phyloP scores from a whole-genome alignment of 371 early-diverging fungal genomes.

The Actinomucor elegans region DNA sequence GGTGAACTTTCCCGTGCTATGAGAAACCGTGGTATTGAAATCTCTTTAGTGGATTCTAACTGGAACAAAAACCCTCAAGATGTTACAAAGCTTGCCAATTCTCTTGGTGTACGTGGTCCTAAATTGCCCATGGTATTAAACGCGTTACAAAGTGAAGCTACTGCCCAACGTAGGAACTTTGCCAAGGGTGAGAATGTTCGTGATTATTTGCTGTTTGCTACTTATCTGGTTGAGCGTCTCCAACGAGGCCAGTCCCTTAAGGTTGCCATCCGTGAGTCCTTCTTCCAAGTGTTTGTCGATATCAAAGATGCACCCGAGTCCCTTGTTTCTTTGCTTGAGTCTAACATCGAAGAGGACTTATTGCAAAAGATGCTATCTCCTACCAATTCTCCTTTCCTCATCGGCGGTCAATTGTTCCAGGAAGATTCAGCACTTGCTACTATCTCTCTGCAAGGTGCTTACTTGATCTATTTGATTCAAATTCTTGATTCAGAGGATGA shows the following conservation, averaged over 20 bases:
- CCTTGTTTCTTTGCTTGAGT: constrained; percentile 15
- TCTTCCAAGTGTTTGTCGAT: constrained; percentile 57
- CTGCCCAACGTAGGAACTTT: constrained; percentile 31
- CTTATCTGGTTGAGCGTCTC: constrained; percentile 64
- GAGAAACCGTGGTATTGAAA: constrained; percentile 96
- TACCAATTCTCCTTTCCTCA: constrained; percentile 56
- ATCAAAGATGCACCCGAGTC: constrained; percentile 24
- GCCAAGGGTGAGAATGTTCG: constrained; percentile 53
- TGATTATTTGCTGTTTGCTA: constrained; percentile 55
- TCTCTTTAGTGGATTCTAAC: constrained; percentile 60
- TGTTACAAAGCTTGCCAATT: constrained; percentile 52
- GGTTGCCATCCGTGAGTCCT: constrained; percentile 52
- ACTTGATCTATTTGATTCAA: constrained; percentile 48
- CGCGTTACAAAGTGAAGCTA: constrained; percentile 35
- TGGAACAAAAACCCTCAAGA: constrained; percentile 43
- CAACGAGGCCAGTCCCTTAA: constrained; percentile 65
- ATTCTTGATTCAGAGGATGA: constrained; percentile 18
- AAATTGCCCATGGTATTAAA: constrained; percentile 31
- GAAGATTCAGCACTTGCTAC: constrained; percentile 60
- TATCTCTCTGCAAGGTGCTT: constrained; percentile 62
- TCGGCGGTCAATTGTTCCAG: constrained; percentile 56
- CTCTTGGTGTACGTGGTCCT: constrained; percentile 55
- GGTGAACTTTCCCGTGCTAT: constrained; percentile 97
- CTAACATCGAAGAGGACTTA: constrained; percentile 11
- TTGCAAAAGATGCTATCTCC: constrained; percentile 37